Percentiles rank a stretch among this genome's conserved stretches.
Evolutionary conservation across 2,329 filamentous ascomycete genomes (phyloP).

Genomic region (Ophiocordyceps polyrhachis-furcata): DNA sequence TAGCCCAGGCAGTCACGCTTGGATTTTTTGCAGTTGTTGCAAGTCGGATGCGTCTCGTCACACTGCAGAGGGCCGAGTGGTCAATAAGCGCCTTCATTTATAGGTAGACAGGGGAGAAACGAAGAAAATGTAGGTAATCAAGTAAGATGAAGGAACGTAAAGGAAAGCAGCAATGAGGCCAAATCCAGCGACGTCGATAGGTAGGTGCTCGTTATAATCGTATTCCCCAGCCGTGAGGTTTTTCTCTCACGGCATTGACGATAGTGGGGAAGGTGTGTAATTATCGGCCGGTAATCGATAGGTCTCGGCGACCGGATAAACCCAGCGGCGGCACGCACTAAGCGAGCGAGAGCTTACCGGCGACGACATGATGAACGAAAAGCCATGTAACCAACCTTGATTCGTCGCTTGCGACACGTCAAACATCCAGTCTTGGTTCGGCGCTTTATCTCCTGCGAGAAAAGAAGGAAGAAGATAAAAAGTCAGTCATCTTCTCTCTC

Average conservation of each 20-base stretch:
- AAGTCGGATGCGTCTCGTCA: conserved; percentile 86
- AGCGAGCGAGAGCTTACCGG: background rate
- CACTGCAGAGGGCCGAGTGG: conserved; percentile 40
- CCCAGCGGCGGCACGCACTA: no score
- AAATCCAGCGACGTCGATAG: no score
- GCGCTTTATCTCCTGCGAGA: conserved; percentile 38
- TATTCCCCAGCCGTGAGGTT: no score
- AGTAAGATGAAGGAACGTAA: background rate
- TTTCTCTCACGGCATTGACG: no score
- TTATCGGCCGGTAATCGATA: background rate
- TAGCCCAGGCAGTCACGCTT: conserved; percentile 76
- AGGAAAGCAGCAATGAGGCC: no score
- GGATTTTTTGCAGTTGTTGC: conserved; percentile 77
- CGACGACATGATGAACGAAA: background rate
- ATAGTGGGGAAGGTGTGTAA: no score
- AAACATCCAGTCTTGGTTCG: conserved; percentile 45
- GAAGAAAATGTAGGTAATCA: background rate
- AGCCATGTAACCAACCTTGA: conserved; percentile 30
- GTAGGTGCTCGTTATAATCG: no score
- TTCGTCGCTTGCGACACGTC: conserved; percentile 41
- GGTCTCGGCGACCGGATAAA: background rate
- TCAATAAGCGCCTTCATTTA: conserved; percentile 6
- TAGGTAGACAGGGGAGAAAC: background rate
- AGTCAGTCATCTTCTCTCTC: background rate
- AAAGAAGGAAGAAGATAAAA: background rate